Conservation (phyloP, 2,329 filamentous ascomycete species). For the Xenoacremonium recifei region DNA sequence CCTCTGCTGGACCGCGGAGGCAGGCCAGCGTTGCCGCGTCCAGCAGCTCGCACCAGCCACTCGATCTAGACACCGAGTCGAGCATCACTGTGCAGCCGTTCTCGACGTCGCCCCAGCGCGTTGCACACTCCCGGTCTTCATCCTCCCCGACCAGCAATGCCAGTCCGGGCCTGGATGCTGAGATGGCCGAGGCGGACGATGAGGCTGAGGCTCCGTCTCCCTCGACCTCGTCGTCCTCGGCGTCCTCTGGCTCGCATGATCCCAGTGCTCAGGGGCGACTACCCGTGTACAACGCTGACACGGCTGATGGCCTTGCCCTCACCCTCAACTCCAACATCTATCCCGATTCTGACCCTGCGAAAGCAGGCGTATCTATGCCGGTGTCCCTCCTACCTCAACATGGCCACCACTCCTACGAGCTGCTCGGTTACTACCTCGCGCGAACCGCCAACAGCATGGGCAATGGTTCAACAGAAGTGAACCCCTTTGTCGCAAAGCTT, state of each 20-base stretch:
- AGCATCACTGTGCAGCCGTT: slow-evolving; percentile 6
- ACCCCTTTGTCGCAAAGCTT: slow-evolving; percentile 45
- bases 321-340: slow-evolving; percentile 9
- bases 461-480: slow-evolving; percentile 44
- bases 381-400: slow-evolving; percentile 30
- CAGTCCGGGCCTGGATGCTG: slow-evolving; percentile 16
- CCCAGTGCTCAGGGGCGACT: slow-evolving; percentile 6
- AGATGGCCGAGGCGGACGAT: slow-evolving; percentile 23
- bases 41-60: slow-evolving; percentile 2
- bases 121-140: slow-evolving; percentile 11
- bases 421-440: slow-evolving; percentile 44
- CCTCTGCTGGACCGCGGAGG: slow-evolving; percentile 10
- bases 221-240: slow-evolving; percentile 17
- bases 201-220: slow-evolving; percentile 12
- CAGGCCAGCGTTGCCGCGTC: not conserved
- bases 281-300: slow-evolving; percentile 13
- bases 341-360: slow-evolving; percentile 6
- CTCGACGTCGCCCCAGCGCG: slow-evolving; percentile 5
- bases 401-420: slow-evolving; percentile 38
- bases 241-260: slow-evolving; percentile 17
- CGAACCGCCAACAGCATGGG: slow-evolving; percentile 47
- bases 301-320: slow-evolving; percentile 20
- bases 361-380: slow-evolving; percentile 21
- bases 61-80: not conserved
- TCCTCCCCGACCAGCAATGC: slow-evolving; percentile 11